Base-by-base conservation (phyloP, 345 rosid genomes). In the Ailanthus altissimus region DNA sequence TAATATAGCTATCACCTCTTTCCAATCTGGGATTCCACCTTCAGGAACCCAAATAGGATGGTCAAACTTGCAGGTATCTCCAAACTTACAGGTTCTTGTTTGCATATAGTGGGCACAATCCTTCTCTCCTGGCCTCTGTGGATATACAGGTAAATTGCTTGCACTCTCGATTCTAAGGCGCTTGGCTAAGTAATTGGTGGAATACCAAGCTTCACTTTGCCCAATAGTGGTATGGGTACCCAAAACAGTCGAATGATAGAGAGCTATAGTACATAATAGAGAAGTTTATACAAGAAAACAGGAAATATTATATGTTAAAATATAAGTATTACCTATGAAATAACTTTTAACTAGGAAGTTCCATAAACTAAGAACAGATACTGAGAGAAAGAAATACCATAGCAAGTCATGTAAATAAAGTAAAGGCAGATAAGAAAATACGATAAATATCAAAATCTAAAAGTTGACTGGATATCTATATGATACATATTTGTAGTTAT, bases 41-140 rank as follows among this genome's bases (percentile, higher is more conserved):
- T 90, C 99, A 21, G 99, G 98, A 91, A 95, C 99, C 99, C 99
- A 93, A 93, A 93, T 77, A 87, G 99, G 99, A 90, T 95, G 99
- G 89, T 95, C 98, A 91, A 91, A 95, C 90, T 86, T 95, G 98
- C 99, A 95, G 96, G 86, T 89, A 77, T 88, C 93, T 87, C 98
- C 99, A 90, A 88, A 95, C 85, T 93, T 95, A 95, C 99, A 95
- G 74, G 97, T 90, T 88, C 99, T 88, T 70, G 99, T 93, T 80
- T 87, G 97, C 99, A 95, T 95, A 93, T 93, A 95, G 91, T 93
- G 92, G 80, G 97, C 92, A 90, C 99, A 95, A 81, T 95, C 98
- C 87, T 93, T 95, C 91, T 91, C 97, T 81, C 99, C 99, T 23
- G 97, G 93, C 84, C 98, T 86, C 83, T 95, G 99, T 59, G 99